Percentiles rank a stretch among this genome's conserved stretches.
phyloP scores from a whole-genome alignment of 306 rosid genomes.

The Lithocarpus polystachyus region DNA sequence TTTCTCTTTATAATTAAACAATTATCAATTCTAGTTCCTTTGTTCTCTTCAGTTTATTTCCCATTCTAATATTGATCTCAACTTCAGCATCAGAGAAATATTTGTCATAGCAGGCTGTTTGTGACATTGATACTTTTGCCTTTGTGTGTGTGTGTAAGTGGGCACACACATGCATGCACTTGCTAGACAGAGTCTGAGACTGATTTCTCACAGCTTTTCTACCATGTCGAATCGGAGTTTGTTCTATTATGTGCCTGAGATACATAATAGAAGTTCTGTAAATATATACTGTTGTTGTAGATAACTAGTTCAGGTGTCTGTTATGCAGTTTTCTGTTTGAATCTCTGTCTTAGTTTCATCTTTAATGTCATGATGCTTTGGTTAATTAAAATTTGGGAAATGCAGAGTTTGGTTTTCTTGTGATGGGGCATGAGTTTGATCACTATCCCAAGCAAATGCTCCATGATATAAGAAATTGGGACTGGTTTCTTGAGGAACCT shows the following conservation, averaged over 20 bases:
- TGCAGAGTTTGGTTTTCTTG: slow-evolving; percentile 84
- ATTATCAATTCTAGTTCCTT: no score
- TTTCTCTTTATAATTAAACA: no score
- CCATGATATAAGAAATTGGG: slow-evolving; percentile 53
- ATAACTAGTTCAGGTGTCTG: not conserved
- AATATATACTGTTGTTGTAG: not conserved
- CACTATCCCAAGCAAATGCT: slow-evolving; percentile 59
- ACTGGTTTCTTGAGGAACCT: slow-evolving; percentile 78
- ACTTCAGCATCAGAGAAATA: not conserved
- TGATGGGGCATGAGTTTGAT: slow-evolving; percentile 77
- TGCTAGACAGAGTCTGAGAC: no score
- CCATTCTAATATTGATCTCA: not conserved
- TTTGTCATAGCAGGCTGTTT: not conserved
- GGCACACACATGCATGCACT: not conserved
- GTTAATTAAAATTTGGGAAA: slow-evolving; percentile 16
- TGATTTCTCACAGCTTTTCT: not conserved
- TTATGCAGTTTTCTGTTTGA: not conserved
- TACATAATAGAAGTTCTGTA: not conserved
- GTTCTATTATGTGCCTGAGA: not conserved
- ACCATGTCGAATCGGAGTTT: not conserved
- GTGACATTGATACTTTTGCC: not conserved
- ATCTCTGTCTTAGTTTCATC: not conserved
- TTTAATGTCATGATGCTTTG: not conserved
- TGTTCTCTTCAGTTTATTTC: no score
- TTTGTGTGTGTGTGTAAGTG: not conserved